Base-by-base conservation (phyloP, 768 basidiomycete species). In the Trametes elegans region DNA sequence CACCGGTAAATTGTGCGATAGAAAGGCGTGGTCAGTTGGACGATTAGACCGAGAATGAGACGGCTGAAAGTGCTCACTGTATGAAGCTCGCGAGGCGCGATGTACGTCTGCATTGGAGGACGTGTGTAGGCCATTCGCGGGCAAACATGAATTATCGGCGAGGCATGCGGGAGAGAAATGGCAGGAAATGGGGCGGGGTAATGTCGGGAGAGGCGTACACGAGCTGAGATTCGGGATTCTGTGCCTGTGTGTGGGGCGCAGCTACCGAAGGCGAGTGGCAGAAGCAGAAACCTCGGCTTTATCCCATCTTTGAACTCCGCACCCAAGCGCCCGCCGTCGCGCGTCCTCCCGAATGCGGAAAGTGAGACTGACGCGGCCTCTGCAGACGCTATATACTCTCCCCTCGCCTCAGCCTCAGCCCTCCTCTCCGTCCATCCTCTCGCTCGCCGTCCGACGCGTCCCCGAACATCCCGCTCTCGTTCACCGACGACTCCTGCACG, bases 341-440 rank as follows among this genome's bases (percentile, higher is more conserved):
- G 62, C 58, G 51, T 59, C 46, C 50, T 41, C 58, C 29, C n/a
- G 13, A n/a, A 53, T 28, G 28, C 31, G 51, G 34, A 53, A 53
- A 28, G 24, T 38, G 47, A 62, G 62, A 62, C 62, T 66, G 61
- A 66, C 65, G 65, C 65, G 65, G 61, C 65, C 65, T 57, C 51
- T 38, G 24, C 59, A 53, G 46, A 51, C 53, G 50, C 42, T 62
- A 63, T 65, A 65, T 61, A 61, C 57, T 26, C 53, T n/a, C n/a
- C n/a, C n/a, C 41, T 40, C 56, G 29, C 55, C 57, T 34, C 44
- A 38, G 26, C 49, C 18, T 42, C 45, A 31, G 41, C 43, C 27
- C 40, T 21, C 34, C 39, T 54, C 49, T 42, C 35, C 34, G 29
- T 49, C 32, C 49, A 28, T 48, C 39, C 32, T 42, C 45, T 16